These are phyloP conservation scores for Paraphaeosphaeria minitans DNA, from an alignment of 2,329 filamentous ascomycete genomes.

Conservation along the genomic window DNA sequence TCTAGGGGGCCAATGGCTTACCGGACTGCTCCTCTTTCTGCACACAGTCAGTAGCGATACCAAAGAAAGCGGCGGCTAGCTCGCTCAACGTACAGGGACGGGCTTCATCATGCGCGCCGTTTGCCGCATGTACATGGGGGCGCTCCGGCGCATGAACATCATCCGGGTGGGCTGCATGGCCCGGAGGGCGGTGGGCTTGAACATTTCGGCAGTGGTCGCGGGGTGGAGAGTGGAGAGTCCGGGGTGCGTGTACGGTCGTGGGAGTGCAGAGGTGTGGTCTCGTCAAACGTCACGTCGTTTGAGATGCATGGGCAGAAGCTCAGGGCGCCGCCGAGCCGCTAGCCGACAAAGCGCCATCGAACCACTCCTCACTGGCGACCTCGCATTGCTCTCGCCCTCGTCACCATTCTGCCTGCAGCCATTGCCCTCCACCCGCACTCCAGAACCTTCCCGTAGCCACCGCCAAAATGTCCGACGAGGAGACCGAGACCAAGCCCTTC, in stretches of 20 bases:
- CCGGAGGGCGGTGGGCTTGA: conserved; percentile 46
- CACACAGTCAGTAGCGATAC: conserved; percentile 47
- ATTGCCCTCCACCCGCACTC: conserved; percentile 36
- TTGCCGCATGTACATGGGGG: conserved; percentile 44
- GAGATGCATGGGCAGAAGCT: conserved; percentile 21
- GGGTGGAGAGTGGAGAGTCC: conserved; percentile 26
- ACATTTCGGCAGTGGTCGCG: conserved; percentile 29
- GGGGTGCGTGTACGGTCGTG: conserved; percentile 26
- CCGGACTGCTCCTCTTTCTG: conserved; percentile 69
- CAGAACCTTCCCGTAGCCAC: conserved; percentile 34
- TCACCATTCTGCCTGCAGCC: conserved; percentile 33
- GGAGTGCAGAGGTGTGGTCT: conserved; percentile 28
- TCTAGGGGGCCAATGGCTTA: conserved; percentile 48
- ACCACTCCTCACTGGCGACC: conserved; percentile 16
- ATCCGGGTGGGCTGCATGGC: conserved; percentile 50
- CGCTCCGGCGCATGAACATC: conserved; percentile 46
- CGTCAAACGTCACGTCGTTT: conserved; percentile 24
- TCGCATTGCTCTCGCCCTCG: conserved; percentile 33
- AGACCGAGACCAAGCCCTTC: conserved; percentile 97
- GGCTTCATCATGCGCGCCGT: conserved; percentile 62
- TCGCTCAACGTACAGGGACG: conserved; percentile 67
- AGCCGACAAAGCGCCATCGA: conserved; percentile 45
- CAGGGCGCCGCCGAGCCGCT: conserved; percentile 35
- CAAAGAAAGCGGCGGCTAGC: conserved; percentile 7
- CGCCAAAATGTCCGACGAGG: conserved; percentile 87